Percentiles rank a stretch among this genome's conserved stretches.
Evolutionary conservation across 1,284 basidiomycete species (phyloP).

Genomic region (Rhodotorula sp.): DNA sequence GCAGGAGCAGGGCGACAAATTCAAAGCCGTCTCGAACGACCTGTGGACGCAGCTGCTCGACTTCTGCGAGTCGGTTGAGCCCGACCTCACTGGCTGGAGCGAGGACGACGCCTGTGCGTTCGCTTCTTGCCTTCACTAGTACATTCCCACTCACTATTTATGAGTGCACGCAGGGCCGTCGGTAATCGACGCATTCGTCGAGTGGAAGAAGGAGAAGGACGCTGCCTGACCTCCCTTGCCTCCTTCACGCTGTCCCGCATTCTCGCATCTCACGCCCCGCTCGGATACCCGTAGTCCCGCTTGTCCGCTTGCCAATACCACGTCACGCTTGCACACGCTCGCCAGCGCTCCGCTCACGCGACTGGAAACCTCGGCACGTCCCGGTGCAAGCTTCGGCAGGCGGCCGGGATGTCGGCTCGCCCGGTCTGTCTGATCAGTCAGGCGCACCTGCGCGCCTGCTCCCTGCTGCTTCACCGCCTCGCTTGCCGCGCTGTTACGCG

Average conservation of each 20-base stretch:
- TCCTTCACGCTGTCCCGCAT: not conserved
- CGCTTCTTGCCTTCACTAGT: not conserved
- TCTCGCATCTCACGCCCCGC: not conserved
- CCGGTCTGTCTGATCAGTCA: not conserved
- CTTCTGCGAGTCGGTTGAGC: constrained; percentile 22
- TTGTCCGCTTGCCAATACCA: not conserved
- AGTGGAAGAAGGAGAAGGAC: constrained; percentile 33
- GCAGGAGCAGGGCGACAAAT: constrained; percentile 26
- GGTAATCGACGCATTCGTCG: constrained; percentile 39
- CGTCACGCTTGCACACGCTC: not conserved
- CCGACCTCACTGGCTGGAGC: constrained; percentile 27
- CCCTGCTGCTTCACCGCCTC: no score
- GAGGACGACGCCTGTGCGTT: constrained; percentile 40
- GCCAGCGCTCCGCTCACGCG: no score
- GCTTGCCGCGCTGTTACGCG: no score
- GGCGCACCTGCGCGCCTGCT: no score
- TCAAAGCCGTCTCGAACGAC: constrained; percentile 36
- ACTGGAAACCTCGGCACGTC: no score
- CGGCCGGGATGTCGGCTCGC: not conserved
- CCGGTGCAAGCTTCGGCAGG: not conserved
- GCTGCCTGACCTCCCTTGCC: not conserved
- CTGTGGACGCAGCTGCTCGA: constrained; percentile 35
- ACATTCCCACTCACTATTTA: not conserved
- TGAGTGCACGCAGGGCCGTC: constrained; percentile 27
- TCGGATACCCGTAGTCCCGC: not conserved